Conservation (phyloP, 768 basidiomycete genomes). For the Fibroporia radiculosa region DNA sequence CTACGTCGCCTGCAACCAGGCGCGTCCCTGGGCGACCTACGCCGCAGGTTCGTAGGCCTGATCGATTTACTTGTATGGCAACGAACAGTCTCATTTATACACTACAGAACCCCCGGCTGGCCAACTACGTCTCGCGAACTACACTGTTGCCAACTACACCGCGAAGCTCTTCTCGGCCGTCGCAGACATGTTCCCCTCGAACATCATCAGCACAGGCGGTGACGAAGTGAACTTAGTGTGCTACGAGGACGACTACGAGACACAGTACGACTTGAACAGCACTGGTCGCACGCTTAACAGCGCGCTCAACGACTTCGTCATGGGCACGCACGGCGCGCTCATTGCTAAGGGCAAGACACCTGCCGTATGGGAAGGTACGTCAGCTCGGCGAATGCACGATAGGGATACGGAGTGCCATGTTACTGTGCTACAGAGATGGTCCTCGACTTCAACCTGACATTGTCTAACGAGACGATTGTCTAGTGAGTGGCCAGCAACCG, state of each 20-base stretch:
- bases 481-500: slow-evolving; percentile 31
- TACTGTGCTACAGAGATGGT: too few species aligned
- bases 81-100: neutral
- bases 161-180: slow-evolving; percentile 25
- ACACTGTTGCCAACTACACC: slow-evolving; percentile 27
- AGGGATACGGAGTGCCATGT: too few species aligned
- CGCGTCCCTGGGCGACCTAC: slow-evolving; percentile 27
- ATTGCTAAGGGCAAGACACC: slow-evolving; percentile 35
- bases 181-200: slow-evolving; percentile 23
- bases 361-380: slow-evolving; percentile 35
- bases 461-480: slow-evolving; percentile 37
- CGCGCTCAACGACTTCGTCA: slow-evolving; percentile 32
- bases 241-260: slow-evolving; percentile 30
- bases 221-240: slow-evolving; percentile 40
- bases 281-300: slow-evolving; percentile 27
- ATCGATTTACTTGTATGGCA: neutral
- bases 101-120: slow-evolving; percentile 39
- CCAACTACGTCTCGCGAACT: slow-evolving; percentile 35
- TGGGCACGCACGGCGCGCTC: slow-evolving; percentile 27
- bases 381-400: neutral
- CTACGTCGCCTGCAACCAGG: slow-evolving; percentile 33
- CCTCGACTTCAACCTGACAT: slow-evolving; percentile 29
- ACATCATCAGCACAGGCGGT: slow-evolving; percentile 38
- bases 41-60: too few species aligned
- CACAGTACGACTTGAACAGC: slow-evolving; percentile 23